Conservation (phyloP, 2,329 filamentous ascomycete genomes). For the Colletotrichum aenigma region DNA sequence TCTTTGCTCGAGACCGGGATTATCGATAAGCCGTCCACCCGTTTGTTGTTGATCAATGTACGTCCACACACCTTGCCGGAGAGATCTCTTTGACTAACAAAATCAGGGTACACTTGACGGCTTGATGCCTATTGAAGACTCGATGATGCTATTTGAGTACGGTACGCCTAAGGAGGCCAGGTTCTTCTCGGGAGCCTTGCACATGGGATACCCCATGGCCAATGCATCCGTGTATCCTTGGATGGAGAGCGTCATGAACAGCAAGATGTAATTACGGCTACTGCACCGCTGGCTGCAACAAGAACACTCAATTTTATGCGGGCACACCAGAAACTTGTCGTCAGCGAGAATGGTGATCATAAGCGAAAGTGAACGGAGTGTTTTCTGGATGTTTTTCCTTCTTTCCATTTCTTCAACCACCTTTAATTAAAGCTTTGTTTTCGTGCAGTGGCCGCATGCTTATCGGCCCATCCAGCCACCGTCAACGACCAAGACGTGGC, state of each 20-base stretch:
- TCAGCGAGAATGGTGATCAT: background rate
- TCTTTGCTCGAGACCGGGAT: constrained; percentile 65
- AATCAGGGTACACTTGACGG: constrained; percentile 64
- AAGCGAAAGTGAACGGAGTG: too few relatives aligned
- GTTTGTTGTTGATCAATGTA: constrained; percentile 66
- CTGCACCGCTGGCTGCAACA: background rate
- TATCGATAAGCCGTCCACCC: constrained; percentile 57
- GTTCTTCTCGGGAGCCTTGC: constrained; percentile 64
- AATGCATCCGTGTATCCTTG: constrained; percentile 63
- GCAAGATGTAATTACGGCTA: constrained; percentile 15
- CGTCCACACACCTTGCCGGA: constrained; percentile 23
- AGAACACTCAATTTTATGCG: background rate
- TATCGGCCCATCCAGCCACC: constrained; percentile 93
- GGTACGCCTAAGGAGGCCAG: constrained; percentile 67
- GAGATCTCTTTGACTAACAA: background rate
- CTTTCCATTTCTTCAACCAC: background rate
- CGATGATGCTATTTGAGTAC: constrained; percentile 66
- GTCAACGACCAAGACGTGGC: constrained; percentile 83
- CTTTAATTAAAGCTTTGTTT: background rate
- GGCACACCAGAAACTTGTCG: background rate
- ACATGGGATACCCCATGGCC: constrained; percentile 71
- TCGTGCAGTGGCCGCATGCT: background rate
- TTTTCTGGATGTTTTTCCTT: background rate
- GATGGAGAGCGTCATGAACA: constrained; percentile 61
- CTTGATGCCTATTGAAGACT: constrained; percentile 72